A percentile compares a stretch with the other conserved stretches of the same genome.
Conservation (phyloP, 805 yeast species). For the baker's yeast (Saccharomyces cerevisiae) region DNA sequence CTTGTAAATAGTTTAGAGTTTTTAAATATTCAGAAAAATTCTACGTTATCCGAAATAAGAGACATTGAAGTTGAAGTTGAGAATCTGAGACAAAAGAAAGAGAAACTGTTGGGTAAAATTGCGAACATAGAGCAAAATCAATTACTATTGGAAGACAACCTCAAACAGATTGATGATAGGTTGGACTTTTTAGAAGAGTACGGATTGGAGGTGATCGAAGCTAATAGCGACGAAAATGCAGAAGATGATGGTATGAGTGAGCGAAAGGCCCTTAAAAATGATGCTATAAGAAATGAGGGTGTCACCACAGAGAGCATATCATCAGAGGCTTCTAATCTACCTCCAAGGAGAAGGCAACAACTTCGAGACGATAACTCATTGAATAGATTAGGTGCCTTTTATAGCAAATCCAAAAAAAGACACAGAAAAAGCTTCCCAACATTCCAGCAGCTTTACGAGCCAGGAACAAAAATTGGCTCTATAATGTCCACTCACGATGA, state of each 20-base stretch:
- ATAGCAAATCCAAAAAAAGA: slow-evolving; percentile 34
- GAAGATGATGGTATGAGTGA: slow-evolving; percentile 6
- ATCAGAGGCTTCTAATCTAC: slow-evolving; percentile 2
- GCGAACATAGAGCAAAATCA: slow-evolving; percentile 56
- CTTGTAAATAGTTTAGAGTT: slow-evolving; percentile 43
- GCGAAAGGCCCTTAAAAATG: background rate
- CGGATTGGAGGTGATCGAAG: slow-evolving; percentile 28
- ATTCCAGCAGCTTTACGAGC: slow-evolving; percentile 52
- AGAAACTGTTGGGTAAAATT: slow-evolving; percentile 48
- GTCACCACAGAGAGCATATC: background rate
- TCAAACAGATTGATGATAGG: slow-evolving; percentile 38
- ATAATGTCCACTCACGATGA: slow-evolving; percentile 44
- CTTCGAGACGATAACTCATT: background rate
- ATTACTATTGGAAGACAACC: slow-evolving; percentile 42
- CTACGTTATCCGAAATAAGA: slow-evolving; percentile 54
- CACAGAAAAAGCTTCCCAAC: slow-evolving; percentile 50
- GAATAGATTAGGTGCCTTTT: slow-evolving; percentile 30
- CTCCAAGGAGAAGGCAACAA: slow-evolving; percentile 4
- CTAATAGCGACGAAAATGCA: slow-evolving; percentile 4
- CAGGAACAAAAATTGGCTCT: slow-evolving; percentile 47
- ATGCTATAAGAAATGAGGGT: background rate
- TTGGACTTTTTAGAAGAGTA: slow-evolving; percentile 37
- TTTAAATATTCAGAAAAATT: slow-evolving; percentile 53
- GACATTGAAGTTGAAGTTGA: slow-evolving; percentile 55
- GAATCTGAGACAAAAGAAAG: slow-evolving; percentile 43